Base-by-base conservation (phyloP, 176 grass and related monocot species). In the Rhynchospora pubera region DNA sequence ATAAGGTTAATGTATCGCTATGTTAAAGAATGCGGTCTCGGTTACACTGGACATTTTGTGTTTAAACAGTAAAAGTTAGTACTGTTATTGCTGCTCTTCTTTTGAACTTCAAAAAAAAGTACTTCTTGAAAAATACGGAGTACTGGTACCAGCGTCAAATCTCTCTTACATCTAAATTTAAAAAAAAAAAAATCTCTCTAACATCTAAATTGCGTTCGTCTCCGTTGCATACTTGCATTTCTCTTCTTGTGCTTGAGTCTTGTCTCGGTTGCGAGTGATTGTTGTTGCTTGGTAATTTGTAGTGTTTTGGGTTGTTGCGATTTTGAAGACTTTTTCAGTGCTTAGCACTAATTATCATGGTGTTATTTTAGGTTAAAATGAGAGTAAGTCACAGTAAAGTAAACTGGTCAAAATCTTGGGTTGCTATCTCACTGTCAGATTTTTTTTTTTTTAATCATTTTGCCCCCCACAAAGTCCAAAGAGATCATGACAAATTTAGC, bases 201-300 rank as follows among this genome's bases (percentile, higher is more conserved):
- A n/a, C n/a, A n/a, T n/a, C n/a, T n/a, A n/a, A n/a, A n/a, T n/a
- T n/a, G n/a, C n/a, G n/a, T n/a, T n/a, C n/a, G n/a, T n/a, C n/a
- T n/a, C n/a, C n/a, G n/a, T n/a, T n/a, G n/a, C n/a, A n/a, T n/a
- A n/a, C n/a, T n/a, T n/a, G n/a, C n/a, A n/a, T n/a, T n/a, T n/a
- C n/a, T n/a, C n/a, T n/a, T 81, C 72, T 85, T 85, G 88, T 85
- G 28, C 84, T 88, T 89, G 83, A n/a, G n/a, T n/a, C n/a, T n/a
- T n/a, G n/a, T n/a, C n/a, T n/a, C n/a, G n/a, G n/a, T n/a, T n/a
- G n/a, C n/a, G n/a, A n/a, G n/a, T 7, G 62, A 3, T 34, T 9
- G 71, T 26, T 71, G 46, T 18, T 50, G 68, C n/a, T 22, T 23
- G 56, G 6, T 83, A 68, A 82, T 56, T 72, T 88, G 82, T 70